phyloP scores from a whole-genome alignment of 1,139 yeast genomes.

The Zhuliangozyma parablackwelliae region DNA sequence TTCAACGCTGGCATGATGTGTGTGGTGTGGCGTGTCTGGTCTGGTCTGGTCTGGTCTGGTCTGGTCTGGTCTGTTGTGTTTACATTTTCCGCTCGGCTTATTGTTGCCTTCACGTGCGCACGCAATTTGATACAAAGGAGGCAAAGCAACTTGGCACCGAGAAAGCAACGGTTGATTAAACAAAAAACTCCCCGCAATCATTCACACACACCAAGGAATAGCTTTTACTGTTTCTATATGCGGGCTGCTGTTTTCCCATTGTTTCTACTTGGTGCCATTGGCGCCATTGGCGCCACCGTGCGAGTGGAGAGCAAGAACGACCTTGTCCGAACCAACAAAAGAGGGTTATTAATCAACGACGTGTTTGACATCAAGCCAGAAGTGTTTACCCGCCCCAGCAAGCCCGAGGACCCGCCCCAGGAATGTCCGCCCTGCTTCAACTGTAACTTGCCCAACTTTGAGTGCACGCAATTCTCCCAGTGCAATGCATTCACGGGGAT shows the following conservation, averaged over 20 bases:
- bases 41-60: neutral
- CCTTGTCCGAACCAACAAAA: constrained; percentile 17
- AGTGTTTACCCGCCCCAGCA: constrained; percentile 1
- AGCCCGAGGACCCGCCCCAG: constrained; percentile 14
- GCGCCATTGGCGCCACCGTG: neutral
- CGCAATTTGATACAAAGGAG: too few relatives aligned
- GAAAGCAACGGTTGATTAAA: too few relatives aligned
- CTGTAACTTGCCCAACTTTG: constrained; percentile 86
- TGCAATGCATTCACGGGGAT: constrained; percentile 87
- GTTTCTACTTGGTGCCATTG: too few relatives aligned
- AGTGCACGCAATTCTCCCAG: constrained; percentile 81
- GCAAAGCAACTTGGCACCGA: too few relatives aligned
- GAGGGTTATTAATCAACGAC: constrained; percentile 22
- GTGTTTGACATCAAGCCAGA: constrained; percentile 19
- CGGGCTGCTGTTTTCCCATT: too few relatives aligned
- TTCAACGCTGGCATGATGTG: constrained; percentile 5
- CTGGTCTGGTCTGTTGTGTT: too few relatives aligned
- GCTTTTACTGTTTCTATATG: too few relatives aligned
- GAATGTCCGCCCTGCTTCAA: constrained; percentile 88
- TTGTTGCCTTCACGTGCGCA: too few relatives aligned
- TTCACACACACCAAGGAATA: too few relatives aligned
- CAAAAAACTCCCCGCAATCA: too few relatives aligned
- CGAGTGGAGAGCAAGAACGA: constrained; percentile 12
- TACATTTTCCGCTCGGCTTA: too few relatives aligned
- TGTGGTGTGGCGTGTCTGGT: neutral